Evolutionary conservation across 164 flowering plant genomes (phyloP), one percentile per base, ranked within the genome.

Genomic region (Santalum album): DNA sequence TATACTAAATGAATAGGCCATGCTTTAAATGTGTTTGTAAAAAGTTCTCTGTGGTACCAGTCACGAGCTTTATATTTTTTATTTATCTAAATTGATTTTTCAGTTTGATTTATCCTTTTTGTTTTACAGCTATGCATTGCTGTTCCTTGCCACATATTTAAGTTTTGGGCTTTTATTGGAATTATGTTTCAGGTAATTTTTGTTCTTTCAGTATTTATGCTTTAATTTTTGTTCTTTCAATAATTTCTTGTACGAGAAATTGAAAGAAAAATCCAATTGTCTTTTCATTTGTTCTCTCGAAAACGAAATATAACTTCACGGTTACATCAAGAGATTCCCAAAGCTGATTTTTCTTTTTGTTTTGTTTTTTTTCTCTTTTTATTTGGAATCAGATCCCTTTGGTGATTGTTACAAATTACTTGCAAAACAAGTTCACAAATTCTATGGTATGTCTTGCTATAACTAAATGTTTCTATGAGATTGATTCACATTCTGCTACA

Each of bases 91-190:
- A n/a, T n/a, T n/a, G n/a, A n/a, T n/a, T n/a, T n/a, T n/a, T n/a
- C n/a, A n/a, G n/a, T n/a, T n/a, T n/a, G n/a, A n/a, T n/a, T n/a
- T n/a, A n/a, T n/a, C n/a, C n/a, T n/a, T 45, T 56, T 27, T 35
- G 32, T 47, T 59, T 1, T 46, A 55, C 86, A 89, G 96, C 69
- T 92, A 34, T 87, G 91, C 60, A 76, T 94, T 58, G 99, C 84
- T 40, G 90, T 92, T 39, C 99, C 99, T 38, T 92, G 99, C 76
- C 95, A 74, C 70, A 74, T 89, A 7, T 89, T 89, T 82, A 89
- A 82, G 76, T 61, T 89, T 14, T 92, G 99, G 99, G 99, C 97
- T 15, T 92, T 89, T 55, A 75, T 80, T 32, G 96, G 95, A 49
- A 92, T 92, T 26, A 77, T 86, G 94, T 59, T 85, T 59, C 96